Conservation (phyloP, 2,329 filamentous ascomycete genomes). For the Drechslerella coelobrocha region DNA sequence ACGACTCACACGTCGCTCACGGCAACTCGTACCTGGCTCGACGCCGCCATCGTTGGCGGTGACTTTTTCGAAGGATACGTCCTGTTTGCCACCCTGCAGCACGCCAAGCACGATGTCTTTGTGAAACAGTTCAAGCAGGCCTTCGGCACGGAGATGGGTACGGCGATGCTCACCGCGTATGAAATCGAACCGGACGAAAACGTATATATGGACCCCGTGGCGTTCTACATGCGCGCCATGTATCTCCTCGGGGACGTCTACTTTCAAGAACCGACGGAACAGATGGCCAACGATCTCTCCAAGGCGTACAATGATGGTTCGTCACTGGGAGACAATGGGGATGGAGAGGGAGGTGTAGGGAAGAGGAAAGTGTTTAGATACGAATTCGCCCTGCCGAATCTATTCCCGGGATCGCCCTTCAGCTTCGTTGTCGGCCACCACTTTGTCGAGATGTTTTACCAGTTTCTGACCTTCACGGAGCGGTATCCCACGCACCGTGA, state of each 20-base stretch:
- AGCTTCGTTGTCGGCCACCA: slow-evolving; percentile 52
- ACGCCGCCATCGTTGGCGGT: slow-evolving; percentile 51
- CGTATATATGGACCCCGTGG: slow-evolving; percentile 38
- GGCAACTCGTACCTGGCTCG: slow-evolving; percentile 34
- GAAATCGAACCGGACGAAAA: slow-evolving; percentile 40
- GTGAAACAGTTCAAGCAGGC: slow-evolving; percentile 25
- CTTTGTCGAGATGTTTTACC: slow-evolving; percentile 52
- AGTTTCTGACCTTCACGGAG: slow-evolving; percentile 52
- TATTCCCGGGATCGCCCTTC: slow-evolving; percentile 56
- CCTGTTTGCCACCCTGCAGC: slow-evolving; percentile 25
- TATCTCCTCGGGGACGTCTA: slow-evolving; percentile 51
- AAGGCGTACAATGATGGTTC: slow-evolving; percentile 7
- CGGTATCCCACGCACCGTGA: slow-evolving; percentile 51
- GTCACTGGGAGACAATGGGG: too few relatives aligned
- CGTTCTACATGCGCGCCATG: slow-evolving; percentile 51
- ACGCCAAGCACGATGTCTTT: slow-evolving; percentile 21
- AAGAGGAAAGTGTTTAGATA: slow-evolving; percentile 51
- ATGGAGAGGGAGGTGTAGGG: slow-evolving; percentile 42
- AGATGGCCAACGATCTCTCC: slow-evolving; percentile 42
- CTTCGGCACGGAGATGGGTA: slow-evolving; percentile 18
- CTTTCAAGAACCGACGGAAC: slow-evolving; percentile 47
- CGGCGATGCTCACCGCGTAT: slow-evolving; percentile 39
- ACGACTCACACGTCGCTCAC: slow-evolving; percentile 24
- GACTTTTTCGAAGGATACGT: slow-evolving; percentile 52
- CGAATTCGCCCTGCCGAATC: slow-evolving; percentile 55